phyloP scores from a whole-genome alignment of 345 rosid species.

The Passiflora organensis region DNA sequence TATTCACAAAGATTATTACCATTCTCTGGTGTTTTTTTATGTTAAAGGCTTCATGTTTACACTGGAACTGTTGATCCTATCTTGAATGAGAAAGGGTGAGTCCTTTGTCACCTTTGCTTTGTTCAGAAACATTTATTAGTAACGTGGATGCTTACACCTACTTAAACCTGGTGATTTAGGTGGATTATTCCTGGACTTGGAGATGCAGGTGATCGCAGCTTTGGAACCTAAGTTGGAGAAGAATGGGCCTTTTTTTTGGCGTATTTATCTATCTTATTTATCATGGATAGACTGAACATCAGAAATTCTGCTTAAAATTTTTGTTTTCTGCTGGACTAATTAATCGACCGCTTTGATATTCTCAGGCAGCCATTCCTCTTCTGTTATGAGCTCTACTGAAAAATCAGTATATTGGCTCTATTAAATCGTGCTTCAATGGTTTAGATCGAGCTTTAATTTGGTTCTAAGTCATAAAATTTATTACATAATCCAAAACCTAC shows the following conservation, averaged over 20 bases:
- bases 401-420: no score
- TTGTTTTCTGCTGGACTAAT: no score
- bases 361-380: not conserved
- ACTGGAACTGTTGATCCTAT: constrained; percentile 84
- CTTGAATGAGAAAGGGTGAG: constrained; percentile 80
- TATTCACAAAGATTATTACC: constrained; percentile 4
- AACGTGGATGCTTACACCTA: not conserved
- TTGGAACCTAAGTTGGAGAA: constrained; percentile 40
- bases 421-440: no score
- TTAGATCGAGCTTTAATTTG: no score
- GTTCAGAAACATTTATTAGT: not conserved
- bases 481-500: no score
- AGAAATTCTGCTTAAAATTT: no score
- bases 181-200: constrained; percentile 97
- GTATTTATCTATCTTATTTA: no score
- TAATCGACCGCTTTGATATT: not conserved
- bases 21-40: constrained; percentile 14
- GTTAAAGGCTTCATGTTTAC: constrained; percentile 81
- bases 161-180: constrained; percentile 28
- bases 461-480: no score
- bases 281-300: not conserved
- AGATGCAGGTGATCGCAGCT: constrained; percentile 96
- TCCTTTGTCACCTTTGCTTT: not conserved
- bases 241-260: not conserved
- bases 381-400: no score